Conservation (phyloP, 2,329 filamentous ascomycete species). For the Cercospora citrullina region DNA sequence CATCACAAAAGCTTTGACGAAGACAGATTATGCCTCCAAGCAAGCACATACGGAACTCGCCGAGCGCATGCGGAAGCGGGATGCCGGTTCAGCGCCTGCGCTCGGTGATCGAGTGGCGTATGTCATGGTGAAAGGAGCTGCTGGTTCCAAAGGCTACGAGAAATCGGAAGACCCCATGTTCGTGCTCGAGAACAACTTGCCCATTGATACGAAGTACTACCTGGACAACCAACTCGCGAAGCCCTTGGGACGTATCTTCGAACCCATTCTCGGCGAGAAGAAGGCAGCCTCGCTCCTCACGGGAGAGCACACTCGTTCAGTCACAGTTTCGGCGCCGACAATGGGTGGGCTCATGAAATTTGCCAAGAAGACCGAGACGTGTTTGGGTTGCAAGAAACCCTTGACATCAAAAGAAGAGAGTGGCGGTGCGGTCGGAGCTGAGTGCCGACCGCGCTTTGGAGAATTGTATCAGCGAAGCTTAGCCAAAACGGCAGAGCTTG, state of each 20-base stretch:
- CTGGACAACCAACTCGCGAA: constrained; percentile 98
- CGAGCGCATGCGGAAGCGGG: constrained; percentile 94
- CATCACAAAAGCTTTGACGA: constrained; percentile 95
- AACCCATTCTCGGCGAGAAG: constrained; percentile 92
- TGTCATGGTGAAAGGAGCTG: constrained; percentile 90
- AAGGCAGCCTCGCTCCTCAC: constrained; percentile 83
- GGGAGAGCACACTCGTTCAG: constrained; percentile 91
- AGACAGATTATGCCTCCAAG: constrained; percentile 84
- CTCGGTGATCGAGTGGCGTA: constrained; percentile 96
- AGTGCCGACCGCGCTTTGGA: constrained; percentile 80
- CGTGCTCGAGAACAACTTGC: constrained; percentile 95
- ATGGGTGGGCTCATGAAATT: constrained; percentile 98
- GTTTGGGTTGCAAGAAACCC: constrained; percentile 99
- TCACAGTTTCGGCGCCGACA: constrained; percentile 86
- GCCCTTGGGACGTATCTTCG: constrained; percentile 91
- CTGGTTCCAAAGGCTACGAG: constrained; percentile 92
- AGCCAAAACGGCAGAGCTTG: constrained; percentile 83
- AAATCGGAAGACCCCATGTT: constrained; percentile 96
- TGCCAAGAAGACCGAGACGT: constrained; percentile 94
- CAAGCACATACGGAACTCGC: constrained; percentile 96
- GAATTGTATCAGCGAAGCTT: constrained; percentile 94
- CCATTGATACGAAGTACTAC: constrained; percentile 98
- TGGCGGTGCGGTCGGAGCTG: constrained; percentile 80
- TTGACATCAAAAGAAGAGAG: constrained; percentile 76
- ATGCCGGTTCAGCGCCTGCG: constrained; percentile 87